Evolutionary conservation across 495 filamentous ascomycete genomes (phyloP), one percentile per base, ranked within the genome.

Genomic region (Neurospora sp.): DNA sequence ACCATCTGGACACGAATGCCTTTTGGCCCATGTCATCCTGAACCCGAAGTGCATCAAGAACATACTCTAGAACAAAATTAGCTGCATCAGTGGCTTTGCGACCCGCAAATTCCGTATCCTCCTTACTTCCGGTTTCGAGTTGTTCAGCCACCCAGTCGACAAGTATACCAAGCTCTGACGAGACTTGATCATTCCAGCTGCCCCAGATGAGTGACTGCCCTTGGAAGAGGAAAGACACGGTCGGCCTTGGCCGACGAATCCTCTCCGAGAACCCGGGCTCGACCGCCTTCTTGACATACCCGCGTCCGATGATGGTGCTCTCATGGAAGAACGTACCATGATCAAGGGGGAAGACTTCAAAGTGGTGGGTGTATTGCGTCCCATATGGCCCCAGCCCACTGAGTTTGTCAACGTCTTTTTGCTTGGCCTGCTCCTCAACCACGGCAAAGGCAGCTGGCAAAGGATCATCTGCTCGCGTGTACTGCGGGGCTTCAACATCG

Each of bases 301-400:
- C 92, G 75, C 89, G 90, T 18, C 94, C 94, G 69, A 97, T 85
- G 69, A 96, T 86, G 12, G 93, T 94, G 69, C 81, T 86, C 75
- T 90, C 83, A 75, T 94, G 92, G 75, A 96, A 96, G 79, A 86
- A 96, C 1, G 90, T 90, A 0, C 91, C 92, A 12, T 80, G 71
- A 61, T 83, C 85, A 35, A 97, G 81, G 37, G 93, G 90, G 47
- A 83, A 84, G 39, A 94, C 80, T 70, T 92, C 90, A 73, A 98
- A 97, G 74, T 92, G 88, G 14, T 90, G 84, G 1, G 92, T 87
- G 77, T 96, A 97, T 31, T 84, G 83, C 10, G 90, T 85, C 35
- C 90, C 89, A 75, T 85, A 87, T 1, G 86, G 86, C 2, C 84
- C 87, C 7, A 93, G 79, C 7, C 90, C 87, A 22, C 78, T 71